Base-by-base conservation (phyloP, 768 basidiomycete species). In the Neoboletus brunneissimus region DNA sequence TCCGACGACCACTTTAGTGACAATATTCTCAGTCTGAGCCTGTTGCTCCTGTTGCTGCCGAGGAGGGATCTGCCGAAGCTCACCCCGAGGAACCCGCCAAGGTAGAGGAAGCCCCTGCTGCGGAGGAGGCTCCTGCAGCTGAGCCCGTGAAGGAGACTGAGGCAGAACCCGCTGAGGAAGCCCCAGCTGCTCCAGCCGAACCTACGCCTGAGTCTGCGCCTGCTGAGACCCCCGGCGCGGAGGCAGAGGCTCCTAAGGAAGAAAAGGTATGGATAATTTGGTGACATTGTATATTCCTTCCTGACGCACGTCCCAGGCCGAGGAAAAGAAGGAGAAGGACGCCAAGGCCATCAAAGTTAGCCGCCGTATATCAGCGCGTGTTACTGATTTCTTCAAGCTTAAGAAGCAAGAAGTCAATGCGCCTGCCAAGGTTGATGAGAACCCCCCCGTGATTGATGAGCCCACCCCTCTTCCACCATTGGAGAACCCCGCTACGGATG, bases 391-490 rank as follows among this genome's bases (percentile, higher is more conserved):
- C 73, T 91, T 95, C 84, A 92, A 87, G 80, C 48, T 80, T 53
- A 89, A 81, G 77, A 76, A 84, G 75, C 63, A 75, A 15, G 87
- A 89, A 67, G 81, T 84, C 35, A 67, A 79, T 12, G 68, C 85
- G 7, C 84, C 91, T 54, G 79, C 90, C 45, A 94, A 92, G 80
- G 89, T 94, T 55, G 88, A 92, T 60, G 90, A 93, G 78, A 80
- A 91, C 71, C 91, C 93, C 38, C 92, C 93, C 62, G 85, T 86
- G 79, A 89, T 94, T 63, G 93, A 92, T 48, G 85, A 90, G 75
- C 90, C 89, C 48, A 65, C 81, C 31, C 88, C 88, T 12, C 83
- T 94, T 60, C 91, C 89, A 53, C 92, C 93, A 56, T 79, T 95
- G 61, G 91, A 92, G 77, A 82, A 89, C 71, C 86, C 89, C 37